Conservation (phyloP, 176 grass and related monocot genomes). For the Calamus simplicifolius region DNA sequence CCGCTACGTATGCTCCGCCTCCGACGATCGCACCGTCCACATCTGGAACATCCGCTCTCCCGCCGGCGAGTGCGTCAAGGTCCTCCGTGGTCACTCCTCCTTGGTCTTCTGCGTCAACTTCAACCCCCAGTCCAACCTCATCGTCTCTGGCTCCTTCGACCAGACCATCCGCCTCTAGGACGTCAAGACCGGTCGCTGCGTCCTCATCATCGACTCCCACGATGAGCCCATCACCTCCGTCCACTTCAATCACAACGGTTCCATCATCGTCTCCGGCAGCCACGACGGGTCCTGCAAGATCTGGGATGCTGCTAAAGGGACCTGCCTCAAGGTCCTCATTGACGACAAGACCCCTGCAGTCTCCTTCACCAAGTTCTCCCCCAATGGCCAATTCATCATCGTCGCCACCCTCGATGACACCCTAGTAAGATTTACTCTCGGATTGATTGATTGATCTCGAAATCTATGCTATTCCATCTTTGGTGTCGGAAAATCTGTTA, state of each 20-base stretch:
- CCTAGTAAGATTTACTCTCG: slow-evolving; percentile 36
- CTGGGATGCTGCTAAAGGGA: slow-evolving; percentile 61
- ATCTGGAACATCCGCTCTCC: slow-evolving; percentile 1
- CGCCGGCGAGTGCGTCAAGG: slow-evolving; percentile 52
- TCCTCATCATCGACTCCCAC: slow-evolving; percentile 62
- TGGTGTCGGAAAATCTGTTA: no score
- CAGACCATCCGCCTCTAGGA: slow-evolving; percentile 80
- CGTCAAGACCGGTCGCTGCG: slow-evolving; percentile 41
- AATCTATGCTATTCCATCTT: no score
- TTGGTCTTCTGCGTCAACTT: slow-evolving; percentile 91
- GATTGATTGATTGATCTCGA: no score
- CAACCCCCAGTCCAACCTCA: slow-evolving; percentile 73
- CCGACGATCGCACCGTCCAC: slow-evolving; percentile 11
- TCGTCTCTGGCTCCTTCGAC: no score
- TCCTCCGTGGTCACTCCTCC: slow-evolving; percentile 59
- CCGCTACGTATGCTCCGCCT: slow-evolving; percentile 12
- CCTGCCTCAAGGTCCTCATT: slow-evolving; percentile 81
- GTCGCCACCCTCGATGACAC: slow-evolving; percentile 71
- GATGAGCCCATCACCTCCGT: slow-evolving; percentile 66
- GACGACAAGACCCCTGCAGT: slow-evolving; percentile 68
- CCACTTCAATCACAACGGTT: slow-evolving; percentile 79
- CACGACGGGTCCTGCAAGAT: slow-evolving; percentile 94
- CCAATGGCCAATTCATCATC: slow-evolving; percentile 87
- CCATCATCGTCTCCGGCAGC: slow-evolving; percentile 86
- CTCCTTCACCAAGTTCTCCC: slow-evolving; percentile 89